Conservation (phyloP, 805 yeast genomes). For the Limtongia smithiae region DNA sequence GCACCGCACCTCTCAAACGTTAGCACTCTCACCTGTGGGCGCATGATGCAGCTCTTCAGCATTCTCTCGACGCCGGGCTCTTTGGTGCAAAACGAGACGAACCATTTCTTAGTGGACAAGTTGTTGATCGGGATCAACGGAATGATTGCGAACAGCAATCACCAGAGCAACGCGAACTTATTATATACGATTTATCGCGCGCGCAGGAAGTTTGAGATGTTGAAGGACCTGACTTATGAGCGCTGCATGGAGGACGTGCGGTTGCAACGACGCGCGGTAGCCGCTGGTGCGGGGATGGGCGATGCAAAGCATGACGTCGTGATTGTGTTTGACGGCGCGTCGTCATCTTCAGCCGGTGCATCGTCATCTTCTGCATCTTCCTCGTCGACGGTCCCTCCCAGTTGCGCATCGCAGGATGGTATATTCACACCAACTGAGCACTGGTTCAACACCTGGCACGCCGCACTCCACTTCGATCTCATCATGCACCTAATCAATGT, state of each 20-base stretch:
- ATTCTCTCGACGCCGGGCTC: conserved; percentile 31
- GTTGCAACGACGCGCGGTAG: conserved; percentile 9
- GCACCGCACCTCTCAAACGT: conserved; percentile 35
- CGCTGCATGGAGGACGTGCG: conserved; percentile 21
- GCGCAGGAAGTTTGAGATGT: conserved; percentile 26
- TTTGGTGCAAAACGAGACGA: conserved; percentile 29
- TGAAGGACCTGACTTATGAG: conserved; percentile 16
- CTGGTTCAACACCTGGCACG: conserved; percentile 36
- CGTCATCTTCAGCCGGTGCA: not conserved
- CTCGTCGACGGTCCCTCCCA: not conserved
- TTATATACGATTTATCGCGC: conserved; percentile 32
- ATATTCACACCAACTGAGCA: conserved; percentile 52
- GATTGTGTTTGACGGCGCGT: conserved; percentile 5
- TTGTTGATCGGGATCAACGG: conserved; percentile 29
- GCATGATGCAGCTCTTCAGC: conserved; percentile 32
- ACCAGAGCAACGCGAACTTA: conserved; percentile 31
- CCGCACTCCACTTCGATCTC: conserved; percentile 7
- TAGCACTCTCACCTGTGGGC: conserved; percentile 33
- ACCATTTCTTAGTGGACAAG: conserved; percentile 27
- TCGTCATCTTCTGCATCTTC: not conserved
- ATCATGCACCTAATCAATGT: conserved; percentile 10
- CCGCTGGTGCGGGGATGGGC: not conserved
- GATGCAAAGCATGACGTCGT: conserved; percentile 22
- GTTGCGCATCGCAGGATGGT: conserved; percentile 31
- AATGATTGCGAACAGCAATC: conserved; percentile 31